Percentiles rank a stretch among this genome's conserved stretches.
Evolutionary conservation across 1,139 yeast species (phyloP).

Genomic region (Sugiyamaella pinicola): DNA sequence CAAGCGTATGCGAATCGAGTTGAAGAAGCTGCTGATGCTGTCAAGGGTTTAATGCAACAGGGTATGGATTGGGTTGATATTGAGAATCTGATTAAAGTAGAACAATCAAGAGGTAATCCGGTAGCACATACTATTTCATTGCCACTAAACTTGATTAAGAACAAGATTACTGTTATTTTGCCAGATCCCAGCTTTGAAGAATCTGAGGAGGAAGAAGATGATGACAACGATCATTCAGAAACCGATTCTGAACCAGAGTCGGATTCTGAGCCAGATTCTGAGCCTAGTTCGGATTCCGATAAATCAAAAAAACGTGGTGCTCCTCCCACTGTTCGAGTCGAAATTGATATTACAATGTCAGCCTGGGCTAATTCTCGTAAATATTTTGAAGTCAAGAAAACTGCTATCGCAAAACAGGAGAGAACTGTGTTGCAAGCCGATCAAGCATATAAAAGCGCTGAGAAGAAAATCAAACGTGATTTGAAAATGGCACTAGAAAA

Average conservation of each 20-base stretch:
- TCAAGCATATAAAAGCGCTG: conserved; percentile 82
- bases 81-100: conserved; percentile 70
- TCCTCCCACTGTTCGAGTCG: conserved; percentile 50
- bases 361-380: conserved; percentile 91
- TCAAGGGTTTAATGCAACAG: conserved; percentile 68
- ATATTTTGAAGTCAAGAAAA: conserved; percentile 77
- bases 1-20: conserved; percentile 70
- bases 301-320: conserved; percentile 23
- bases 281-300: conserved; percentile 36
- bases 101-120: conserved; percentile 64
- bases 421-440: conserved; percentile 80
- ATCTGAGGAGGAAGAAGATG: conserved; percentile 35
- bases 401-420: conserved; percentile 74
- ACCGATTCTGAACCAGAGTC: conserved; percentile 43
- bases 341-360: conserved; percentile 67
- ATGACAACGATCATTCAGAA: conserved; percentile 40
- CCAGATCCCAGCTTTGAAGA: conserved; percentile 52
- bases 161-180: conserved; percentile 63
- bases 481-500: conserved; percentile 66
- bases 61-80: conserved; percentile 96
- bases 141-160: conserved; percentile 72
- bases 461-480: conserved; percentile 73
- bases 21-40: conserved; percentile 69
- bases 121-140: conserved; percentile 64
- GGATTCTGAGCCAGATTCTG: conserved; percentile 38